Base-by-base conservation (phyloP, 352 stramenopile species). In the Pythium vanterpoolii region DNA sequence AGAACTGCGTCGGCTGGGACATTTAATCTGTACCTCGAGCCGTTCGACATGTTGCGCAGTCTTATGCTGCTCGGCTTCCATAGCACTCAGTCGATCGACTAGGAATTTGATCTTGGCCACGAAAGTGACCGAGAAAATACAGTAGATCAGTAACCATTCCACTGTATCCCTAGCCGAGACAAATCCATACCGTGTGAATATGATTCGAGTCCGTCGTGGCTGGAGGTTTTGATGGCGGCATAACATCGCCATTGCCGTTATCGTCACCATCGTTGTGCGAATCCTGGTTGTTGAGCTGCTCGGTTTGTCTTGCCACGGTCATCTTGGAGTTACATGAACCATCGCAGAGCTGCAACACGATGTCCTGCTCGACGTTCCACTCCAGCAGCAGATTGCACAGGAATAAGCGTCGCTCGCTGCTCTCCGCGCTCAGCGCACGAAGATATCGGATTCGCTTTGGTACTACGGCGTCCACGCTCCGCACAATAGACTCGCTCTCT, bases 61-160 rank as follows among this genome's bases (percentile, higher is more conserved):
- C 46, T 73, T 75, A 24, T 65, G 60, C 39, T 77, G 72, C 34
- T 81, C 73, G 2, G 62, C 66, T 23, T 89, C 79, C 28, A 87
- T 63, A 10, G 66, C 68, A 27, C 68, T 83, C 38, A 89, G 55
- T 30, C 71, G 66, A 56, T 84, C 76, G 6, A 80, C 72, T 0
- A 89, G 64, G 38, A 81, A 74, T 42, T 84, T 71, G 30, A 89
- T 86, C 79, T 89, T n/a, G n/a, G n/a, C n/a, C n/a, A n/a, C 24
- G 3, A 28, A 19, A 61, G 26, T 14, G 9, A 24, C 7, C 30
- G 5, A 34, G 16, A 24, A 21, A 11, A 44, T 5, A 34, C 19
- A 47, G 40, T 47, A 23, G 3, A 27, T 34, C 40, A 28, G 7
- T 28, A 26, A 53, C 46, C n/a, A 44, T 34, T 6, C 14, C 33